Conservation (phyloP, 225 moss, liverwort and hornwort species). For the Bryum argenteum region DNA sequence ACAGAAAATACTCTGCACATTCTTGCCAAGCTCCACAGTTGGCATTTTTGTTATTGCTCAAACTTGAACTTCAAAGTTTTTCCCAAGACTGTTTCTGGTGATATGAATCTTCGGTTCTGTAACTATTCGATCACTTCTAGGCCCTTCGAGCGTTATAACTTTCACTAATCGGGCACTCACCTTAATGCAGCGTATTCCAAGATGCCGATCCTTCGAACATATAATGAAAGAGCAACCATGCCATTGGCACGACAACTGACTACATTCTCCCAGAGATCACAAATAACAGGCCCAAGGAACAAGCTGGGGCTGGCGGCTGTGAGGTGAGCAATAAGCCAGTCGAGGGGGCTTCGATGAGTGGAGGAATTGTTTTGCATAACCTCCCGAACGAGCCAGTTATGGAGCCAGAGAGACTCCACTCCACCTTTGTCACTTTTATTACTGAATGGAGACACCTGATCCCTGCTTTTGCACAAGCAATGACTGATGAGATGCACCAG, state of each 20-base stretch:
- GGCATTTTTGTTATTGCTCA: not conserved
- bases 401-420: constrained; percentile 67
- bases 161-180: constrained; percentile 29
- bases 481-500: constrained; percentile 77
- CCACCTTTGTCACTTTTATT: constrained; percentile 23
- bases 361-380: constrained; percentile 54
- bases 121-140: not conserved
- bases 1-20: not conserved
- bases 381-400: constrained; percentile 80
- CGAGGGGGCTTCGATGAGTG: constrained; percentile 50
- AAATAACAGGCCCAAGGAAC: constrained; percentile 63
- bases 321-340: constrained; percentile 89
- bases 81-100: not conserved
- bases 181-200: constrained; percentile 92
- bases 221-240: constrained; percentile 43
- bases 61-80: no score
- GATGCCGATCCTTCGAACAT: constrained; percentile 72
- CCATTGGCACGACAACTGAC: constrained; percentile 43
- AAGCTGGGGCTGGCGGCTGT: constrained; percentile 59
- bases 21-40: not conserved
- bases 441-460: constrained; percentile 53
- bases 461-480: constrained; percentile 74
- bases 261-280: constrained; percentile 79
- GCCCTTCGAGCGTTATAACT: not conserved
- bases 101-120: not conserved